These are phyloP conservation scores for Hypoxylon subgilvum DNA, from an alignment of 495 filamentous ascomycete genomes.

Conservation along the genomic window DNA sequence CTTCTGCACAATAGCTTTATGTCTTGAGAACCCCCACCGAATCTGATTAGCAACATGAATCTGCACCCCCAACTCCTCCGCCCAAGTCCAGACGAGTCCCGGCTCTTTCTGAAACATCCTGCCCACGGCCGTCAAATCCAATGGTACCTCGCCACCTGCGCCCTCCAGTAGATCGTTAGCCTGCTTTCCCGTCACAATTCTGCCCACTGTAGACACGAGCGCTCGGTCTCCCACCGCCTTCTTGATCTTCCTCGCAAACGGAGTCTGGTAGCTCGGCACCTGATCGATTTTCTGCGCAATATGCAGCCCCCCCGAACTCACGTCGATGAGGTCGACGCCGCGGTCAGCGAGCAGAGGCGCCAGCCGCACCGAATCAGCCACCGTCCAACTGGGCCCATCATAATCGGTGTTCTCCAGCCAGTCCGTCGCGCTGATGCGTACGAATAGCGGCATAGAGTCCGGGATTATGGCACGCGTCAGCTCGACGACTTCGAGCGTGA, in stretches of 20 bases:
- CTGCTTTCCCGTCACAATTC: slow-evolving; percentile 61
- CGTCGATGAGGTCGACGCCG: slow-evolving; percentile 70
- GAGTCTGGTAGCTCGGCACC: slow-evolving; percentile 67
- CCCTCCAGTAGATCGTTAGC: slow-evolving; percentile 61
- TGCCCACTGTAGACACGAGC: slow-evolving; percentile 64
- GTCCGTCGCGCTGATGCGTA: slow-evolving; percentile 63
- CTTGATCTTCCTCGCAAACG: slow-evolving; percentile 58
- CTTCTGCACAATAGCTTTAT: not conserved
- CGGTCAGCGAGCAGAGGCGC: slow-evolving; percentile 58
- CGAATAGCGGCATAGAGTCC: slow-evolving; percentile 67
- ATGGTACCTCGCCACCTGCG: slow-evolving; percentile 27
- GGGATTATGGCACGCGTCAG: slow-evolving; percentile 61
- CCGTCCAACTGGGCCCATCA: slow-evolving; percentile 57
- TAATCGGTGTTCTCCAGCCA: slow-evolving; percentile 62
- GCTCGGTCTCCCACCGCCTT: slow-evolving; percentile 64
- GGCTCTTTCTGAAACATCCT: slow-evolving; percentile 73
- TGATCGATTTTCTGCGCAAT: slow-evolving; percentile 58
- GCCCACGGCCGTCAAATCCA: slow-evolving; percentile 67
- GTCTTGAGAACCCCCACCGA: slow-evolving; percentile 54
- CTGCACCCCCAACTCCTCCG: slow-evolving; percentile 65
- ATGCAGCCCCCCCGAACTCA: slow-evolving; percentile 66
- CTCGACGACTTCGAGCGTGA: slow-evolving; percentile 61
- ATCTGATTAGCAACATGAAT: slow-evolving; percentile 70
- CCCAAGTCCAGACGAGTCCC: slow-evolving; percentile 66
- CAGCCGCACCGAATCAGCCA: slow-evolving; percentile 61